These are phyloP conservation scores for Aaosphaeria pasadenensis DNA, from an alignment of 2,329 filamentous ascomycete species.

Conservation along the genomic window DNA sequence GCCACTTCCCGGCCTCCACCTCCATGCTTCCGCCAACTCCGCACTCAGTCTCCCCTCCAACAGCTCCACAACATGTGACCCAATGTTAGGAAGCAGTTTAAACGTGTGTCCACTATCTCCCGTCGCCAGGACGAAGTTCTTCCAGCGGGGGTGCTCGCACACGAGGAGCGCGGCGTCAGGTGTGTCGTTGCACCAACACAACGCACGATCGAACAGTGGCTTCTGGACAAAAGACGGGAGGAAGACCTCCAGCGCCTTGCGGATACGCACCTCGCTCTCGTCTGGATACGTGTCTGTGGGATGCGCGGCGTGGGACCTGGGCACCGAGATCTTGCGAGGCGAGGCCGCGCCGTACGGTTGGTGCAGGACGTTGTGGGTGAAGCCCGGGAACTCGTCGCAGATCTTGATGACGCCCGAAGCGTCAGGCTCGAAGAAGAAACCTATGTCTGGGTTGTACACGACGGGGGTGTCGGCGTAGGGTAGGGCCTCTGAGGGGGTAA, in stretches of 20 bases:
- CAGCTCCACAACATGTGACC: constrained; percentile 47
- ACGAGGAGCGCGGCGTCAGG: constrained; percentile 63
- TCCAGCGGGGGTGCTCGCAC: constrained; percentile 49
- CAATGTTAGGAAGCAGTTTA: constrained; percentile 47
- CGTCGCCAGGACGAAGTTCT: constrained; percentile 47
- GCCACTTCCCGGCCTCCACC: constrained; percentile 44
- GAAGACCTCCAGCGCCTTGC: constrained; percentile 39
- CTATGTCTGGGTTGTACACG: constrained; percentile 48
- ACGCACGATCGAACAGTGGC: constrained; percentile 41
- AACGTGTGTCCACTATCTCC: constrained; percentile 50
- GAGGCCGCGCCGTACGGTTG: constrained; percentile 35
- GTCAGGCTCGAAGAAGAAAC: constrained; percentile 53
- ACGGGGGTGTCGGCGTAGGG: constrained; percentile 55
- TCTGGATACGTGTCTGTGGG: constrained; percentile 45
- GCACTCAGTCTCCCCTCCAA: constrained; percentile 40
- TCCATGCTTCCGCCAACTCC: constrained; percentile 42
- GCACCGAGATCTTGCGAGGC: constrained; percentile 48
- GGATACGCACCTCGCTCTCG: constrained; percentile 41
- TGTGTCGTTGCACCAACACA: constrained; percentile 62
- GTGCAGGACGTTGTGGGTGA: constrained; percentile 30
- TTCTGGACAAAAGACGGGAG: constrained; percentile 41
- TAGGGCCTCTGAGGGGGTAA: constrained; percentile 46
- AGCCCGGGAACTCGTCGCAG: constrained; percentile 58
- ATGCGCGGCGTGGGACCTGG: constrained; percentile 43
- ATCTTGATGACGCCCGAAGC: constrained; percentile 48